Base-by-base conservation (phyloP, 805 yeast genomes). In the Yarrowia sp. region DNA sequence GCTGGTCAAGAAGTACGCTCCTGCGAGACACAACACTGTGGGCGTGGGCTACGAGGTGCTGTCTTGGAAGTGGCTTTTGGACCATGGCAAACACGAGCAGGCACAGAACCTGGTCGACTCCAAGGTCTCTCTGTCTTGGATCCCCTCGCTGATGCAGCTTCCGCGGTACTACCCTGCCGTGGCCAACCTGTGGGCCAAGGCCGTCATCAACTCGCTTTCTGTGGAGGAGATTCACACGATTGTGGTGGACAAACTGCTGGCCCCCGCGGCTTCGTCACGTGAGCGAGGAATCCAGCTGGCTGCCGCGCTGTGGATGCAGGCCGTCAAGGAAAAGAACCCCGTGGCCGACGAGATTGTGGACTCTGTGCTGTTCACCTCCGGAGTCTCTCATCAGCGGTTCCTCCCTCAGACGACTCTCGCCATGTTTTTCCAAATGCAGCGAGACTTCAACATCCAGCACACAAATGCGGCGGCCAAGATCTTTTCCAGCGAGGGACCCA, bases 31-130 rank as follows among this genome's bases (percentile, higher is more conserved):
- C 38, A 58, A 46, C 38, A 55, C 46, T 7, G 46, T 47, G 1
- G 55, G 66, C 5, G 66, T 47, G 38, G 66, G 66, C 24, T 61
- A 34, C 38, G 66, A 61, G 12, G 36, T 47, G 10, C 36, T 61
- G 44, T 46, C 55, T 3, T 61, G 55, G 53, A 61, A 61, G n/a
- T 61, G 66, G 66, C 39, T 61, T 19, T 5, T 46, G 20, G 66
- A 61, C 55, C 66, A 61, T n/a, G 66, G 66, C 38, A 46, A 47
- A 12, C 66, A 61, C 17, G 55, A 61, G 8, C 55, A 61, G 55
- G 66, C 66, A 8, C 66, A 47, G 30, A 47, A 15, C 24, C 55
- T 61, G 13, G 44, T 61, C 9, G 55, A 47, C 6, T 36, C 55
- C 5, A 52, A 33, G 12, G 24, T 46, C n/a, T 13, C 55, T 8